Evolutionary conservation across 768 basidiomycete species (phyloP).

Genomic region (Rhizopogon vulgaris): DNA sequence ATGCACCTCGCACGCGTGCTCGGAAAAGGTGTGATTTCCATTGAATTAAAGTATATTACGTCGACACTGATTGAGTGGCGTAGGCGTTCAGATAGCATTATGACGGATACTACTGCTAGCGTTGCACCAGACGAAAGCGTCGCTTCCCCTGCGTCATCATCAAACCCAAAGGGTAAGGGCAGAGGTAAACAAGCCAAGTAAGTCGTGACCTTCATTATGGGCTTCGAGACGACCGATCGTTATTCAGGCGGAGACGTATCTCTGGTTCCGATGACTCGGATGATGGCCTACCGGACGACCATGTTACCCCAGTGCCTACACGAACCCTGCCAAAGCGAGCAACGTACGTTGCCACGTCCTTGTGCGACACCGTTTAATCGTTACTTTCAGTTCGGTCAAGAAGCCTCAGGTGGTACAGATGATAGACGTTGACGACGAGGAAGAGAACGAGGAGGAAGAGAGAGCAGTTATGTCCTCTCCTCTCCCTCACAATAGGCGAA

Average conservation of each 20-base stretch:
- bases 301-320: slow-evolving; percentile 33
- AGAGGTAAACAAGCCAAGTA: slow-evolving; percentile 37
- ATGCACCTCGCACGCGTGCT: slow-evolving; percentile 33
- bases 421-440: slow-evolving; percentile 19
- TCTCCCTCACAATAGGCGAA: slow-evolving; percentile 2
- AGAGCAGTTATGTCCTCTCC: slow-evolving; percentile 34
- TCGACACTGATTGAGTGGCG: background rate
- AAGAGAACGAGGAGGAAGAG: slow-evolving; percentile 40
- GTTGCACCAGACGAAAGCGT: slow-evolving; percentile 31
- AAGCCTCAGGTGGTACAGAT: slow-evolving; percentile 26
- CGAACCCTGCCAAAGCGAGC: slow-evolving; percentile 51
- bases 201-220: slow-evolving; percentile 11
- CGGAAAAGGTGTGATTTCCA: slow-evolving; percentile 40
- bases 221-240: background rate
- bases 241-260: slow-evolving; percentile 45
- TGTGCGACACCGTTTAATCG: background rate
- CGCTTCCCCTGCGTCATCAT: slow-evolving; percentile 26
- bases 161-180: slow-evolving; percentile 17
- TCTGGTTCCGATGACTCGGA: slow-evolving; percentile 48
- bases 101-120: slow-evolving; percentile 36
- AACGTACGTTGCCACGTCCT: slow-evolving; percentile 38
- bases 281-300: slow-evolving; percentile 29
- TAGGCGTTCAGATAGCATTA: slow-evolving; percentile 57
- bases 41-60: background rate
- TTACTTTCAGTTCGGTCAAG: slow-evolving; percentile 30